Conservation (phyloP, 2,329 filamentous ascomycete species). For the Alternaria gaisen region DNA sequence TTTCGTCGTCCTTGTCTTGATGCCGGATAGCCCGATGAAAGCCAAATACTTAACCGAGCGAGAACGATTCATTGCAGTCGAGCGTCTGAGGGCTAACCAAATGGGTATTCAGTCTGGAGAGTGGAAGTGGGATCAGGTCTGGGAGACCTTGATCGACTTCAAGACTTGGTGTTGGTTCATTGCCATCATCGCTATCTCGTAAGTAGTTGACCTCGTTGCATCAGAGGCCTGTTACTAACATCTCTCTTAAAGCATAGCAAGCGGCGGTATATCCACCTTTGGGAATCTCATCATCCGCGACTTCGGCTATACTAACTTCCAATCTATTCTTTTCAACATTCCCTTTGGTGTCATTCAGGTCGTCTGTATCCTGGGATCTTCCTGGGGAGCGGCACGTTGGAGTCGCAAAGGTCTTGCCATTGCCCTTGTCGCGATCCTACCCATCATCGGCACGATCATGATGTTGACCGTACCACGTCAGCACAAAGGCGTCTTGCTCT, state of each 20-base stretch:
- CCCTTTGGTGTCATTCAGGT: constrained; percentile 65
- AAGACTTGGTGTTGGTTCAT: constrained; percentile 62
- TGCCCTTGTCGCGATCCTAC: constrained; percentile 59
- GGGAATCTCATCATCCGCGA: constrained; percentile 66
- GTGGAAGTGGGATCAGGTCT: constrained; percentile 75
- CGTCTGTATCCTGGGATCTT: constrained; percentile 58
- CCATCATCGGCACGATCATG: constrained; percentile 60
- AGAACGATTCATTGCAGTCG: constrained; percentile 29
- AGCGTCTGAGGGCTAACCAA: constrained; percentile 32
- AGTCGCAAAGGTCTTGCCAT: constrained; percentile 63
- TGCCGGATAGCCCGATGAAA: constrained; percentile 56
- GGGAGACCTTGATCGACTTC: constrained; percentile 34
- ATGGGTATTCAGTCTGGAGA: constrained; percentile 71
- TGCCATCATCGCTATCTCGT: constrained; percentile 55
- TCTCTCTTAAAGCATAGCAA: constrained; percentile 59
- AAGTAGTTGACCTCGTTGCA: constrained; percentile 45
- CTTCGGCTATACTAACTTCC: constrained; percentile 64
- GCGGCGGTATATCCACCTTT: constrained; percentile 69
- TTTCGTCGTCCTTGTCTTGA: constrained; percentile 49
- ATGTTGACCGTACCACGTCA: constrained; percentile 59
- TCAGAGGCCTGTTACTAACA: neutral
- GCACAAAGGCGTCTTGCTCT: constrained; percentile 60
- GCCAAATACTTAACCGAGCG: constrained; percentile 38
- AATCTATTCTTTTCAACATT: constrained; percentile 67
- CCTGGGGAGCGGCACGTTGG: constrained; percentile 61